Evolutionary conservation across 2,329 filamentous ascomycete species (phyloP).

Genomic region (Beauveria medogensis): DNA sequence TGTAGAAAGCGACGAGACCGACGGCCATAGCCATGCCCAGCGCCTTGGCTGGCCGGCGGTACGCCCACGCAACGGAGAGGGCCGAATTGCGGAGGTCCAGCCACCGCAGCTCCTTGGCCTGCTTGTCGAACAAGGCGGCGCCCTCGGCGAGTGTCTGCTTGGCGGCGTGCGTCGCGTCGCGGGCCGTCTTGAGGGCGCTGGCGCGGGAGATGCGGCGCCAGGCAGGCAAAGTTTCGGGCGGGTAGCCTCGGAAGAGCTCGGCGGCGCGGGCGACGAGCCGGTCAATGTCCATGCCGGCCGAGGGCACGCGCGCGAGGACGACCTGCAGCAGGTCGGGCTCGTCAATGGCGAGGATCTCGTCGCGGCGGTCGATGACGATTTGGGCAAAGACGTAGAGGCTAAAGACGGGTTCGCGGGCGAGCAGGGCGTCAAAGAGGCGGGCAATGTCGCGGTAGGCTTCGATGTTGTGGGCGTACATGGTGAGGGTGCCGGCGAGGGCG

Average conservation of each 20-base stretch:
- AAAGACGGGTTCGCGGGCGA: conserved; percentile 81
- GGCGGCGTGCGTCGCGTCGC: conserved; percentile 39
- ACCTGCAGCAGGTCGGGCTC: conserved; percentile 91
- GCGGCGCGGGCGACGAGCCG: conserved; percentile 60
- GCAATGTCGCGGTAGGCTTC: conserved; percentile 83
- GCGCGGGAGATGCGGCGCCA: conserved; percentile 66
- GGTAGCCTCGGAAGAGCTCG: conserved; percentile 54
- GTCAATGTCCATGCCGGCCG: conserved; percentile 68
- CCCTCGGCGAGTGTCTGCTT: conserved; percentile 59
- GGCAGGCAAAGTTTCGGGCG: conserved; percentile 61
- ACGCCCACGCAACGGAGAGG: conserved; percentile 44
- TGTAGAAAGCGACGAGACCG: conserved; percentile 59
- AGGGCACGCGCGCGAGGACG: conserved; percentile 75
- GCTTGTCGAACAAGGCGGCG: conserved; percentile 57
- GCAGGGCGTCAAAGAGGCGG: conserved; percentile 83
- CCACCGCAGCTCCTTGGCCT: conserved; percentile 63
- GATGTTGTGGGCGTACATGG: conserved; percentile 94
- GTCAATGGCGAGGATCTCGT: conserved; percentile 83
- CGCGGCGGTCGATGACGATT: conserved; percentile 71
- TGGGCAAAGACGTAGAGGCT: conserved; percentile 87
- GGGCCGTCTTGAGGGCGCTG: conserved; percentile 81
- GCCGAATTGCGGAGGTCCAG: conserved; percentile 39
- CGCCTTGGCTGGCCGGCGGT: conserved; percentile 56
- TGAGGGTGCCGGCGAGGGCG: conserved; percentile 85
- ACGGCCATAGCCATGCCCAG: conserved; percentile 59